A percentile compares a stretch with the other conserved stretches of the same genome.
These are phyloP conservation scores for Mycena filopes DNA, from an alignment of 768 basidiomycete genomes.

Conservation along the genomic window DNA sequence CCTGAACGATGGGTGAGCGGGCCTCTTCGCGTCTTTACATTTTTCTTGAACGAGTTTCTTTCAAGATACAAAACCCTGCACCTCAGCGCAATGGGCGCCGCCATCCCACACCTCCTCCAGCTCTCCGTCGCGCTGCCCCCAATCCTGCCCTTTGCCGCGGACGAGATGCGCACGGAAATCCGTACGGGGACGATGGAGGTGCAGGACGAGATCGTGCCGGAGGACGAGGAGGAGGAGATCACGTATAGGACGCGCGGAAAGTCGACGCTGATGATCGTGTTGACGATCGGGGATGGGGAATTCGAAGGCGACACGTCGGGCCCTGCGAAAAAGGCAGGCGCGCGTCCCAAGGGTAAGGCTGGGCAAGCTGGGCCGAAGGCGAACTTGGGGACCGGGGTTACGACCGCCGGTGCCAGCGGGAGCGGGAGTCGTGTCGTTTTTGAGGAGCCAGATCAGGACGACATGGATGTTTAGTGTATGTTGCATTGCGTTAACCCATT, in stretches of 20 bases:
- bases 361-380: conserved; percentile 1
- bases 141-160: conserved; percentile 72
- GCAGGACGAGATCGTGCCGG: conserved; percentile 82
- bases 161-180: conserved; percentile 71
- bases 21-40: background rate
- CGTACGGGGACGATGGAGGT: conserved; percentile 79
- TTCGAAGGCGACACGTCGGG: conserved; percentile 52
- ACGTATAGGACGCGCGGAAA: conserved; percentile 76
- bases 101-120: conserved; percentile 83
- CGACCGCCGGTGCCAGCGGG: background rate
- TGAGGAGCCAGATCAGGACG: conserved; percentile 57
- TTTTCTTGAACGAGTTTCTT: background rate
- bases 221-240: conserved; percentile 75
- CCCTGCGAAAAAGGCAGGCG: conserved; percentile 33
- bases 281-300: conserved; percentile 73
- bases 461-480: conserved; percentile 45
- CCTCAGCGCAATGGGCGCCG: conserved; percentile 88
- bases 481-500: no score
- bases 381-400: background rate
- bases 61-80: conserved; percentile 77
- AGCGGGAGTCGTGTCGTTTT: conserved; percentile 44
- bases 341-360: conserved; percentile 6
- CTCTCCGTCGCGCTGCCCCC: conserved; percentile 77
- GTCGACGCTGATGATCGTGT: conserved; percentile 69
- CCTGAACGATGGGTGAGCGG: conserved; percentile 73